Percentiles rank a stretch among this genome's conserved stretches.
These are phyloP conservation scores for Mucor saturninus DNA, from an alignment of 371 early-diverging fungal genomes.

Conservation along the genomic window DNA sequence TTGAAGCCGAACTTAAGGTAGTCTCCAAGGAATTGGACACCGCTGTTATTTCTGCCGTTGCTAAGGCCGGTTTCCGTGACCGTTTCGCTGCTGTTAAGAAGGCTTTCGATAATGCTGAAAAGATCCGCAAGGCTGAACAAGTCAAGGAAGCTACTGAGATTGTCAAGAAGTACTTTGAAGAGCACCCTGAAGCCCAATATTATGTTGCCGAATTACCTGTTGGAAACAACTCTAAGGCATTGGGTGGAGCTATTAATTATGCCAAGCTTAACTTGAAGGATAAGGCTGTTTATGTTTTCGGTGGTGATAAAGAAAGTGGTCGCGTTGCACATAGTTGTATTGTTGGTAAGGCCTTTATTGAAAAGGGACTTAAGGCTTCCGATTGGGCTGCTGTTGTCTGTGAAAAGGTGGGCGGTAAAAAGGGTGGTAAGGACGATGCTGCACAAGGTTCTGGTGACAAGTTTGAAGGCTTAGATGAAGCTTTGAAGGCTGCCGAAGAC, in stretches of 20 bases:
- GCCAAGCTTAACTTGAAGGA: slow-evolving; percentile 74
- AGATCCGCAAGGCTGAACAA: slow-evolving; percentile 84
- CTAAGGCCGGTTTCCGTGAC: slow-evolving; percentile 78
- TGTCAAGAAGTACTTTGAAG: slow-evolving; percentile 80
- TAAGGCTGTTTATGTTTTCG: slow-evolving; percentile 86
- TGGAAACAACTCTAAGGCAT: slow-evolving; percentile 76
- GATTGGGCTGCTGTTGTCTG: slow-evolving; percentile 90
- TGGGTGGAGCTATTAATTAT: slow-evolving; percentile 76
- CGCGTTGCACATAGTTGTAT: slow-evolving; percentile 86
- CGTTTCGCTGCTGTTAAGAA: slow-evolving; percentile 78
- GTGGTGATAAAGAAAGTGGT: slow-evolving; percentile 70
- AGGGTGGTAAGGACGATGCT: slow-evolving; percentile 86
- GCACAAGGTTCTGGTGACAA: slow-evolving; percentile 84
- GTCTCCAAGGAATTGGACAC: slow-evolving; percentile 82
- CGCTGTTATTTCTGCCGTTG: slow-evolving; percentile 79
- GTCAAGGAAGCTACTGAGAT: slow-evolving; percentile 80
- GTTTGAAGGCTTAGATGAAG: slow-evolving; percentile 68
- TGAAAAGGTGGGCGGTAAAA: slow-evolving; percentile 87
- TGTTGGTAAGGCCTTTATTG: slow-evolving; percentile 70
- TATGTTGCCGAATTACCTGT: slow-evolving; percentile 69
- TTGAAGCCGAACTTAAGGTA: slow-evolving; percentile 84
- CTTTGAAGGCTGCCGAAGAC: slow-evolving; percentile 74
- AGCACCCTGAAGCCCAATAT: slow-evolving; percentile 66
- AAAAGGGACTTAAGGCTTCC: slow-evolving; percentile 83
- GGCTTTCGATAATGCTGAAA: slow-evolving; percentile 86